phyloP scores from a whole-genome alignment of 495 filamentous ascomycete species.

The Neurospora tetrasperma region DNA sequence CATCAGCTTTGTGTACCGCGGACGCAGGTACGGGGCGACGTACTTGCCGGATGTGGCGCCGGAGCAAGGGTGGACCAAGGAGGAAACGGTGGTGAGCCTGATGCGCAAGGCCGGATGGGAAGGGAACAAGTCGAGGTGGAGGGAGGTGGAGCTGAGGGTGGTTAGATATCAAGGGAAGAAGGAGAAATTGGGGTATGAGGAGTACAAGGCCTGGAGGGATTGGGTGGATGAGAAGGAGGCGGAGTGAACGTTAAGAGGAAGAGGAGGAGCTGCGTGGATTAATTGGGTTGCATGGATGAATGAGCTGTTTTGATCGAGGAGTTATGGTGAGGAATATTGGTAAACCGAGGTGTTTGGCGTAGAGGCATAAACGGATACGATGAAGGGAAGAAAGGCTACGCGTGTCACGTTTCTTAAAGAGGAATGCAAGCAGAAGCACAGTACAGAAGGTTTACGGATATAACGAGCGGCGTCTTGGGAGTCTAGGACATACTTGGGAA shows the following conservation, averaged over 20 bases:
- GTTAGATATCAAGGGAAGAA: slow-evolving; percentile 74
- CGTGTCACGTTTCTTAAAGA: neutral
- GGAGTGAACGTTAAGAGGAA: neutral
- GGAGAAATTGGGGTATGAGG: slow-evolving; percentile 55
- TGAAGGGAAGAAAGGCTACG: neutral
- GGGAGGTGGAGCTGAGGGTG: slow-evolving; percentile 60
- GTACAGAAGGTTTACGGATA: neutral
- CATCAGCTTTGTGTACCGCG: slow-evolving; percentile 61
- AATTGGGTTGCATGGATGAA: neutral
- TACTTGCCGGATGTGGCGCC: slow-evolving; percentile 86
- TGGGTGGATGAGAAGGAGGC: slow-evolving; percentile 47
- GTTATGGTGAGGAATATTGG: neutral
- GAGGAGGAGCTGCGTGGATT: neutral
- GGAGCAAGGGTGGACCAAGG: slow-evolving; percentile 94
- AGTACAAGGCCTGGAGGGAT: slow-evolving; percentile 67
- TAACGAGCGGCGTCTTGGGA: neutral
- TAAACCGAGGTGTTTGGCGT: neutral
- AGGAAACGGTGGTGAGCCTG: slow-evolving; percentile 77
- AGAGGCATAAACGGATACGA: neutral
- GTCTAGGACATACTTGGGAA: neutral
- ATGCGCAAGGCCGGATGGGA: slow-evolving; percentile 93
- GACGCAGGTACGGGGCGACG: slow-evolving; percentile 63
- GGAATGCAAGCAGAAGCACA: neutral
- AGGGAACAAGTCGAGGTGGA: slow-evolving; percentile 59
- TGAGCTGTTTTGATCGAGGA: neutral